Conservation (phyloP, 352 stramenopile genomes). For the Halophytophthora polymorphica region DNA sequence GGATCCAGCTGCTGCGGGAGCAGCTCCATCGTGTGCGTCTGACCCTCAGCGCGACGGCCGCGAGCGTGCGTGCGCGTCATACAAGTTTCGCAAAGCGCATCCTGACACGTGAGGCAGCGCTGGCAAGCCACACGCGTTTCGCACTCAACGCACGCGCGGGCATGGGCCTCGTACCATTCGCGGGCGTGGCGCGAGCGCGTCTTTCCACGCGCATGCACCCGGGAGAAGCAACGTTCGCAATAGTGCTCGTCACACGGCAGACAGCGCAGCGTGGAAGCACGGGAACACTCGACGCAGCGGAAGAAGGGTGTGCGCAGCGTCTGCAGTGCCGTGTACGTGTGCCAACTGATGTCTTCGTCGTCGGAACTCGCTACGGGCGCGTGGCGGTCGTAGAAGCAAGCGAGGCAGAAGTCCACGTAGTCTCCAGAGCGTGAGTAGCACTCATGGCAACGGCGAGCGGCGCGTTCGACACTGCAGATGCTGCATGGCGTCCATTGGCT, state of each 20-base stretch:
- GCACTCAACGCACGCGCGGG: constrained; percentile 68
- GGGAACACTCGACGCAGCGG: constrained; percentile 72
- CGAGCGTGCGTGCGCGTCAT: constrained; percentile 54
- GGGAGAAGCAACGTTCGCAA: constrained; percentile 71
- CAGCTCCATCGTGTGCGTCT: constrained; percentile 41
- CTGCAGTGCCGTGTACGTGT: constrained; percentile 61
- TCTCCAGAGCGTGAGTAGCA: constrained; percentile 58
- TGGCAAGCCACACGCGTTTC: constrained; percentile 63
- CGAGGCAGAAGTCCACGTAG: constrained; percentile 72
- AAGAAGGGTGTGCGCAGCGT: constrained; percentile 33
- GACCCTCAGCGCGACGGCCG: constrained; percentile 28
- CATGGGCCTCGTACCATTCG: constrained; percentile 59
- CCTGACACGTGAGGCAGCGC: constrained; percentile 60
- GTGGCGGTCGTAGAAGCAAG: constrained; percentile 68
- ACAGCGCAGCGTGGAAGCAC: constrained; percentile 55
- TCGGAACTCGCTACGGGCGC: constrained; percentile 21
- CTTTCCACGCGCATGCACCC: constrained; percentile 62
- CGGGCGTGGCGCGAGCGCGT: constrained; percentile 45
- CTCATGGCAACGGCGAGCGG: constrained; percentile 63
- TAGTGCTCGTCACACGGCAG: constrained; percentile 79
- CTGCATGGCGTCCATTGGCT: constrained; percentile 38
- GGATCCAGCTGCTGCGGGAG: constrained; percentile 45
- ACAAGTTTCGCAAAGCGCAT: constrained; percentile 68
- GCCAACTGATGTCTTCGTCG: constrained; percentile 35
- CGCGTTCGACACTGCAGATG: constrained; percentile 53